These are phyloP conservation scores for Umbilicus rupestris DNA, from an alignment of 164 flowering plant species.

Conservation along the genomic window DNA sequence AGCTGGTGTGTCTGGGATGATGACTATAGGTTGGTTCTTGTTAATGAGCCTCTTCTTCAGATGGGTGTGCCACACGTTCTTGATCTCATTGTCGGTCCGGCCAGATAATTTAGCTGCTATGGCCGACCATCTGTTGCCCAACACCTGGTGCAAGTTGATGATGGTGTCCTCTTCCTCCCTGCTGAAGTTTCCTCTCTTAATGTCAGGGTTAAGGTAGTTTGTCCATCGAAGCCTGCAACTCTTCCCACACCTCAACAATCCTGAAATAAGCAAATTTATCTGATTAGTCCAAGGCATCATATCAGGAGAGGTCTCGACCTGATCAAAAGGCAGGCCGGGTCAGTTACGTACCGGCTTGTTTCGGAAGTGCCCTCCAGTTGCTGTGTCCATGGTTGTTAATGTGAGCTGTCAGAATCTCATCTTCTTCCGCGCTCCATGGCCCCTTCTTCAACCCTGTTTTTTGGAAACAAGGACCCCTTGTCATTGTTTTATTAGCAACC, in stretches of 20 bases:
- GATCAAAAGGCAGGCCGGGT: too few species aligned
- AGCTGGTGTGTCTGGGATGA: too few species aligned
- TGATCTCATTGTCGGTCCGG: constrained; percentile 52
- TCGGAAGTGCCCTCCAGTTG: constrained; percentile 16
- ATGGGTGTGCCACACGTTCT: constrained; percentile 57
- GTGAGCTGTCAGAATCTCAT: constrained; percentile 2
- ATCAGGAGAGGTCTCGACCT: too few species aligned
- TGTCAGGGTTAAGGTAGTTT: constrained; percentile 13
- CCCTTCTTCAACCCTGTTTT: constrained; percentile 17
- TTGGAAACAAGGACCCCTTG: constrained; percentile 16
- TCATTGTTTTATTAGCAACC: constrained; percentile 12
- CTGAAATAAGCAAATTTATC: not conserved
- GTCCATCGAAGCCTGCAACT: constrained; percentile 16
- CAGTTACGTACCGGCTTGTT: constrained; percentile 12
- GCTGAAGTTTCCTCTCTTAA: constrained; percentile 16
- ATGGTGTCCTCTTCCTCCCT: constrained; percentile 16
- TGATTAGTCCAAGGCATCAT: too few species aligned
- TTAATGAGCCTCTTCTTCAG: constrained; percentile 30
- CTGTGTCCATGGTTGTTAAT: constrained; percentile 11
- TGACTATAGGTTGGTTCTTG: too few species aligned
- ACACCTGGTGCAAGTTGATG: constrained; percentile 10
- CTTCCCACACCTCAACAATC: constrained; percentile 11
- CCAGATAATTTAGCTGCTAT: constrained; percentile 51
- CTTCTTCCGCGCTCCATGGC: constrained; percentile 17
- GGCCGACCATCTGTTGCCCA: constrained; percentile 38